phyloP scores from a whole-genome alignment of 495 filamentous ascomycete species.

The Penicillium samsonianum region DNA sequence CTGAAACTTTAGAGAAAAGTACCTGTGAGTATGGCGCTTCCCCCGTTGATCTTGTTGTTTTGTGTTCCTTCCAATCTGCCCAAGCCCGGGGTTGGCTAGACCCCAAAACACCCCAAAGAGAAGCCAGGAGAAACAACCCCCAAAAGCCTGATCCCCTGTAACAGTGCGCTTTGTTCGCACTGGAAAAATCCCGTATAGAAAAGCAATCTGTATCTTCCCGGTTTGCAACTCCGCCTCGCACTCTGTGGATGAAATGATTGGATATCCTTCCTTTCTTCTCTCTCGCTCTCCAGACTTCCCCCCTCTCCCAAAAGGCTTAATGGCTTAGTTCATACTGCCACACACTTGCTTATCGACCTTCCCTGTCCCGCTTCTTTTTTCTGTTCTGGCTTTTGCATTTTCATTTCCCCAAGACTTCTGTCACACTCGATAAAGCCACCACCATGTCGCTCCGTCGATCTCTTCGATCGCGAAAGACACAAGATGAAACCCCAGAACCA shows the following conservation, averaged over 20 bases:
- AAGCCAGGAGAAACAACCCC: slow-evolving; percentile 10
- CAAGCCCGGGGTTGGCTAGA: background rate
- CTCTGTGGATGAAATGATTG: slow-evolving; percentile 22
- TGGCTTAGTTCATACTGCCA: slow-evolving; percentile 24
- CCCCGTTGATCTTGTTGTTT: slow-evolving; percentile 6
- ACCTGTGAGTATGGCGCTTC: slow-evolving; percentile 23
- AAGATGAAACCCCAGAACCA: slow-evolving; percentile 40
- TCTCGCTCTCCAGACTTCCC: slow-evolving; percentile 8
- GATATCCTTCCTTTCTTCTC: slow-evolving; percentile 11
- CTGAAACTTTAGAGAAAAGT: slow-evolving; percentile 21
- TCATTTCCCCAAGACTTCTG: background rate
- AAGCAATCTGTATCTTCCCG: slow-evolving; percentile 40
- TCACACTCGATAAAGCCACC: slow-evolving; percentile 10
- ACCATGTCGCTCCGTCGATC: slow-evolving; percentile 53
- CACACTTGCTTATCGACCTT: slow-evolving; percentile 13
- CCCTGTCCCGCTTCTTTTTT: slow-evolving; percentile 10
- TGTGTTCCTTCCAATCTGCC: slow-evolving; percentile 8
- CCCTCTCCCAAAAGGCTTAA: background rate
- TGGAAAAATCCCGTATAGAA: slow-evolving; percentile 18
- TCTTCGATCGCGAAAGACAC: slow-evolving; percentile 48
- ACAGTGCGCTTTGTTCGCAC: slow-evolving; percentile 33
- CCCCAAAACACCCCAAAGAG: background rate
- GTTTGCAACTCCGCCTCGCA: slow-evolving; percentile 28
- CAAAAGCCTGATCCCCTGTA: slow-evolving; percentile 23
- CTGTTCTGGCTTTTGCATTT: slow-evolving; percentile 4